Conservation (phyloP, 164 flowering plant genomes). For the Buxus sempervirens region DNA sequence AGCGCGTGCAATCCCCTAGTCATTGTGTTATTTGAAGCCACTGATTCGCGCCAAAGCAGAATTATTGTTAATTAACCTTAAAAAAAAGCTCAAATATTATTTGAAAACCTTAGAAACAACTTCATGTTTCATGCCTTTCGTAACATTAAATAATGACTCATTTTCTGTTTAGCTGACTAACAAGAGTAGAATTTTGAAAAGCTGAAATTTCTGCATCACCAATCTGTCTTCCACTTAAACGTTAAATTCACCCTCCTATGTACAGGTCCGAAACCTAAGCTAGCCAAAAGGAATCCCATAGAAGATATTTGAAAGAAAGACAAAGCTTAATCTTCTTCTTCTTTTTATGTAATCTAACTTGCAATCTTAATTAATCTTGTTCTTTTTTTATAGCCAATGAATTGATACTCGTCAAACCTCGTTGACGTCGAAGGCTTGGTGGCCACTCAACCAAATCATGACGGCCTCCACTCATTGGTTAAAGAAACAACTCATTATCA, state of each 20-base stretch:
- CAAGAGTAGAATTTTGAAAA: too few species aligned
- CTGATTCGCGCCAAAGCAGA: too few species aligned
- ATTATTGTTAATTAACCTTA: too few species aligned
- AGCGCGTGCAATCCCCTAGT: too few species aligned
- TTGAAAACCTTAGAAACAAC: too few species aligned
- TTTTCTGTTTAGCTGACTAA: too few species aligned
- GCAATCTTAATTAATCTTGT: background rate
- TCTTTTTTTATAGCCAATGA: background rate
- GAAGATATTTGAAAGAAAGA: background rate
- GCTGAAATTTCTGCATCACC: background rate
- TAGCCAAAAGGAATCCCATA: conserved; percentile 7
- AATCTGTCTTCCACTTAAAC: background rate
- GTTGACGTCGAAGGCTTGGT: background rate
- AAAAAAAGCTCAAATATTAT: too few species aligned
- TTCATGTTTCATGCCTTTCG: too few species aligned
- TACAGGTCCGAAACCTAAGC: conserved; percentile 2
- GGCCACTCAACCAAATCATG: conserved; percentile 9
- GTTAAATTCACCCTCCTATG: conserved; percentile 13
- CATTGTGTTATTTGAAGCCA: too few species aligned
- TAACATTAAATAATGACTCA: too few species aligned
- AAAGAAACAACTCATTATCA: too few species aligned
- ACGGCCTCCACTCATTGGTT: background rate
- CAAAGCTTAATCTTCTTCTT: background rate
- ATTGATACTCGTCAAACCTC: background rate
- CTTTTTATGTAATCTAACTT: background rate